phyloP scores from a whole-genome alignment of 2,329 filamentous ascomycete genomes.

The Pseudogymnoascus sp. region DNA sequence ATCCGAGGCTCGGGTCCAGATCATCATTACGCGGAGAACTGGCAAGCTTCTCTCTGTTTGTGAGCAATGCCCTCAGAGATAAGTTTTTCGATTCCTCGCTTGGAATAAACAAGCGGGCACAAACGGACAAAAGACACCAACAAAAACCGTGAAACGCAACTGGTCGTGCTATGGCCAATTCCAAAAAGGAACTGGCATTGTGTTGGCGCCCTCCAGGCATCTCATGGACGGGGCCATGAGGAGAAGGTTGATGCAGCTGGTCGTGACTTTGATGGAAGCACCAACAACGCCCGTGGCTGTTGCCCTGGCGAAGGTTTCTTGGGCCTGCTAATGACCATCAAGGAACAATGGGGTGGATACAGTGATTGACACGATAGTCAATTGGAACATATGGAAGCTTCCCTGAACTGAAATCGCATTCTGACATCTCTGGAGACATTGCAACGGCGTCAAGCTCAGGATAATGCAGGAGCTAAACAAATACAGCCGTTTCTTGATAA shows the following conservation, averaged over 20 bases:
- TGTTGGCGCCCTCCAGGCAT: conserved; percentile 28
- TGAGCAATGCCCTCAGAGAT: conserved; percentile 79
- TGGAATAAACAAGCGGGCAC: conserved; percentile 47
- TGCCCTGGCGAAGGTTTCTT: conserved; percentile 45
- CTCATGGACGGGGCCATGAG: conserved; percentile 29
- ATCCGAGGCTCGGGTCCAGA: not conserved
- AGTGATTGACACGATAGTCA: conserved; percentile 33
- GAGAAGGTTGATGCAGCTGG: conserved; percentile 61
- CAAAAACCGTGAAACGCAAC: conserved; percentile 67
- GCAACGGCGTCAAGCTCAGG: conserved; percentile 9
- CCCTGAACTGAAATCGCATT: conserved; percentile 22
- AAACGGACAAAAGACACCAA: conserved; percentile 90
- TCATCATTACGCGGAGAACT: conserved; percentile 20
- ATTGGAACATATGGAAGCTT: conserved; percentile 38
- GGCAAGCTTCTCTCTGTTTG: conserved; percentile 60
- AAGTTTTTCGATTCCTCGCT: conserved; percentile 89
- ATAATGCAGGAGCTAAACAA: not conserved
- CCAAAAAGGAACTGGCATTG: conserved; percentile 21
- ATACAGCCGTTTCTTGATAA: conserved; percentile 16
- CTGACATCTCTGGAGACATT: conserved; percentile 23
- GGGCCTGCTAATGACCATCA: conserved; percentile 29
- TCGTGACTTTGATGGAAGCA: conserved; percentile 42
- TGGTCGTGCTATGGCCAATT: conserved; percentile 23
- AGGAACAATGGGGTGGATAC: conserved; percentile 37
- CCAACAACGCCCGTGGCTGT: conserved; percentile 38